Evolutionary conservation across 2,329 filamentous ascomycete genomes (phyloP), one percentile per base, ranked within the genome.

Genomic region (Microcyclospora tardicrescens): DNA sequence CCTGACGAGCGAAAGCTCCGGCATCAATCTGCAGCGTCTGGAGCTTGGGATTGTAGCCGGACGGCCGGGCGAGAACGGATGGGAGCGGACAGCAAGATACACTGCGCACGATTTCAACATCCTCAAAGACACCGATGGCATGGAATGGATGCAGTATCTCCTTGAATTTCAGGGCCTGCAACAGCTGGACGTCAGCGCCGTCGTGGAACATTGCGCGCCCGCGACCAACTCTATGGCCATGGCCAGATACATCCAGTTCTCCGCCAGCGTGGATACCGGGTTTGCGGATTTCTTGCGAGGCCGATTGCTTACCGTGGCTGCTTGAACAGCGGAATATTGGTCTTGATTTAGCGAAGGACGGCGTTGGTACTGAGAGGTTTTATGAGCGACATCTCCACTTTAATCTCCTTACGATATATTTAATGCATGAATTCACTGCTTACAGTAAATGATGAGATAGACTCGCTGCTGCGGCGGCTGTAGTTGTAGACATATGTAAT

Each of bases 141-240:
- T 79, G 42, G 68, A 74, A 36, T 79, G 75, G 75, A 65, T 71
- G 31, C 65, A 66, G 42, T 69, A 77, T 49, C 50, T 79, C 43
- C 63, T 70, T 12, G 58, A 60, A 27, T 58, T 79, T 16, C 64
- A 60, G 31, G 65, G 66, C 0, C 50, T 77, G 44, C 55, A 62
- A 41, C 62, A 68, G 28, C 43, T 79, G 32, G 65, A 68, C 28
- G 66, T 80, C 2, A 56, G 62, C 16, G 65, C 73, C 2, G 61
- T 75, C 16, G 63, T 76, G 11, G 69, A 72, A 45, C 64, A 69
- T 46, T 70, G 73, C 53, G 67, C 71, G 2, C 58, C 64, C 16
- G 69, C 71, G 1, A 55, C 51, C 9, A 64, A 65, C 39, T 72
- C 68, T 13, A 66, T 68, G 40, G 66, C 65, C 33, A 71, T 75